Base-by-base conservation (phyloP, 257 asterid genomes). In the Solanum pinnatisectum region DNA sequence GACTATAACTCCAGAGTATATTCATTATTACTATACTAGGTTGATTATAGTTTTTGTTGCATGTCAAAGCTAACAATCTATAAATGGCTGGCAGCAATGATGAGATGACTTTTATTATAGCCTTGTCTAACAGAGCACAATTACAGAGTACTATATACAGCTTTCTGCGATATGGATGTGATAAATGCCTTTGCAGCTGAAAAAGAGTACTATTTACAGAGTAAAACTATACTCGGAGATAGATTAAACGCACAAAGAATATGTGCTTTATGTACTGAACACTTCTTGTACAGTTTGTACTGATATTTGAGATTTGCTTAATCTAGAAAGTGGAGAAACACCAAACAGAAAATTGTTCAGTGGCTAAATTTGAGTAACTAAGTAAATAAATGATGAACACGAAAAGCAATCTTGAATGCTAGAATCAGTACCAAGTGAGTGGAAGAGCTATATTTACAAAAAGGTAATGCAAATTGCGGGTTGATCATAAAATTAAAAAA, bases 371-470 rank as follows among this genome's bases (percentile, higher is more conserved):
- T 81, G 68, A 27, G 68, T 49, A 81, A 49, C 85, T 30, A 81
- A 49, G 44, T 30, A 30, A 30, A 49, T 49, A 82, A 30, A 82
- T 49, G 86, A 82, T 52, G 44, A 82, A 20, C 86, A 49, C 2
- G 6, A 44, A 79, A 7, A 79, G 40, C 70, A 32, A 82, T 81
- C 70, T 82, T 82, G 86, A 32, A 49, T 32, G 44, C 86, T 49
- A 82, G 85, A 27, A 82, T 10, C 30, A 32, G 12, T 20, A 49
- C 70, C 86, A 27, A 27, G 39, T 44, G 70, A 32, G 86, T 12
- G 30, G 37, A 32, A 49, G 42, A 49, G 27, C 44, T 18, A 82
- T 86, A 89, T 91, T 85, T 73, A 87, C 92, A 91, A 89, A 89
- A 74, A 32, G 76, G 46, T 85, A 60, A 37, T 87, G 85, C 78